A percentile compares a stretch with the other conserved stretches of the same genome.
phyloP scores from a whole-genome alignment of 176 grass and related monocot genomes.

The Leersia perrieri region DNA sequence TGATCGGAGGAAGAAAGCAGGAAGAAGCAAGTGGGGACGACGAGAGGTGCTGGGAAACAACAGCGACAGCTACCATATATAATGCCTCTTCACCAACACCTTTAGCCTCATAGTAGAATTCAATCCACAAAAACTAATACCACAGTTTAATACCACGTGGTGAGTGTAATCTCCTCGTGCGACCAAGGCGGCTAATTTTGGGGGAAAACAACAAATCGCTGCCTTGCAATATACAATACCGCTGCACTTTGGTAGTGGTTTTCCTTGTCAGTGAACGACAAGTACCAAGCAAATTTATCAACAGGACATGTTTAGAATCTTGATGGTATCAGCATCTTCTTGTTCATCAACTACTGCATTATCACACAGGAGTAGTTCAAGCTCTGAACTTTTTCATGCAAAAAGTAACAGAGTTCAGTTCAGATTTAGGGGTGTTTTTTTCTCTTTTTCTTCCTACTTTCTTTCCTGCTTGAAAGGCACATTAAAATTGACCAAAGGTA shows the following conservation, averaged over 20 bases:
- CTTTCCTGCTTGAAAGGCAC: neutral
- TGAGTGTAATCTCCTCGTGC: neutral
- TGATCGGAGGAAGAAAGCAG: neutral
- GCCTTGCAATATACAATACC: neutral
- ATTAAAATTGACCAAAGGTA: neutral
- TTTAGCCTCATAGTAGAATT: neutral
- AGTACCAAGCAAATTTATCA: too few species aligned
- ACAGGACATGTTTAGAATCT: too few species aligned
- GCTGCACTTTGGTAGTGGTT: too few species aligned
- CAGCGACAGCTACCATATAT: neutral
- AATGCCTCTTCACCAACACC: neutral
- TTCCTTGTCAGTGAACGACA: neutral
- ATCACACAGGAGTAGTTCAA: neutral
- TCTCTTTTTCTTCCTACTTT: neutral
- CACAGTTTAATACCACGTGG: neutral
- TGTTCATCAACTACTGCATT: neutral
- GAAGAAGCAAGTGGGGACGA: neutral
- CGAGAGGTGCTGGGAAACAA: neutral
- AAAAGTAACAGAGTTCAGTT: neutral
- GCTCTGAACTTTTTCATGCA: neutral
- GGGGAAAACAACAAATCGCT: neutral
- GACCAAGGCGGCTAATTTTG: neutral
- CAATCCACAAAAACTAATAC: neutral
- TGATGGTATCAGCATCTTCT: too few species aligned
- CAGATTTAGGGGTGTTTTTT: neutral